Evolutionary conservation across 805 yeast genomes (phyloP).

Genomic region (Suhomyces prunicola): DNA sequence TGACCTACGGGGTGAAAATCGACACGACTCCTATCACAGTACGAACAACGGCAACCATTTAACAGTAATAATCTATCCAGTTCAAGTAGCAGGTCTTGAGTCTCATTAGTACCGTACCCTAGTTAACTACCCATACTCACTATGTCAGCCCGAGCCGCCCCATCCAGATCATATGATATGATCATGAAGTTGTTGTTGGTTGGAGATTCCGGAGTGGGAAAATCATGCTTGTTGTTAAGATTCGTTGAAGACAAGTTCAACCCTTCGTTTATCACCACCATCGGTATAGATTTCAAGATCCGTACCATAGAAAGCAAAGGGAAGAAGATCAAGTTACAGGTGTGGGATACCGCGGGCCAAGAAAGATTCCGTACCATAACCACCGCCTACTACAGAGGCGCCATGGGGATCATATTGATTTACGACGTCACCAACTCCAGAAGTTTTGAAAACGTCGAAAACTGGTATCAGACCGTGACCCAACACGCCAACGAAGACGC

Average conservation of each 20-base stretch:
- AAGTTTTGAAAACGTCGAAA: conserved; percentile 87
- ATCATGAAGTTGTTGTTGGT: conserved; percentile 89
- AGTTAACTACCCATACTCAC: no score
- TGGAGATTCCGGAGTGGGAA: conserved; percentile 90
- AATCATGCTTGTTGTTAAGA: conserved; percentile 84
- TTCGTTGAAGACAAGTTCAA: conserved; percentile 96
- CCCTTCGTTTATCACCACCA: conserved; percentile 94
- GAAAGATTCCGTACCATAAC: conserved; percentile 93
- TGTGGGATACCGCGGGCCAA: conserved; percentile 98
- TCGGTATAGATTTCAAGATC: conserved; percentile 97
- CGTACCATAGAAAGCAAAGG: conserved; percentile 94
- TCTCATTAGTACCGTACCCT: not conserved
- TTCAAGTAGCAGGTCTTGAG: not conserved
- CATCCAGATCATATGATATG: conserved; percentile 78
- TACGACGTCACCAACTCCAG: conserved; percentile 87
- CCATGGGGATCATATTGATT: conserved; percentile 81
- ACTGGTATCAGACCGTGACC: conserved; percentile 93
- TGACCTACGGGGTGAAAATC: conserved; percentile 2
- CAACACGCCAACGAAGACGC: conserved; percentile 97
- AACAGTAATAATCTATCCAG: not conserved
- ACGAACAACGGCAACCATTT: not conserved
- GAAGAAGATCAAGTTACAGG: conserved; percentile 87
- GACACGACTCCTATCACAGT: not conserved
- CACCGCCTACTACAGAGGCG: conserved; percentile 88
- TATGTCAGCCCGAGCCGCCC: conserved; percentile 61